These are phyloP conservation scores for Mrakia gelida DNA, from an alignment of 768 basidiomycete genomes.

Conservation along the genomic window DNA sequence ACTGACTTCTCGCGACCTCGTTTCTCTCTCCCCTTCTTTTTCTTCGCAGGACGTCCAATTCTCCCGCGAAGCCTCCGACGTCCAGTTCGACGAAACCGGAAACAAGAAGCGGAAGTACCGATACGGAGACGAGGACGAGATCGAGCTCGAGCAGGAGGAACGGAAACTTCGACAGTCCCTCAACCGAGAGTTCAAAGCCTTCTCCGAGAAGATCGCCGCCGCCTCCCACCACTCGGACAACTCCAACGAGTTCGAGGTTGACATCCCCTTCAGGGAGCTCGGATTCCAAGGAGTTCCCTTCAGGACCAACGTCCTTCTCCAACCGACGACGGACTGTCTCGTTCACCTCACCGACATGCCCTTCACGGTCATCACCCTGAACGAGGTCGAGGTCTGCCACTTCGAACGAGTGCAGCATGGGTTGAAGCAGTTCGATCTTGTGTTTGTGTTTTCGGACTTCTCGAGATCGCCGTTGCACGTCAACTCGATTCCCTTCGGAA, in stretches of 20 bases:
- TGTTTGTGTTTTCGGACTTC: conserved; percentile 96
- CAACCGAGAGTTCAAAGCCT: conserved; percentile 90
- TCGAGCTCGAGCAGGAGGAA: conserved; percentile 97
- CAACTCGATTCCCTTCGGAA: conserved; percentile 85
- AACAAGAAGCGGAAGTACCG: conserved; percentile 94
- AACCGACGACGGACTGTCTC: conserved; percentile 94
- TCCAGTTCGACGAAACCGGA: conserved; percentile 98
- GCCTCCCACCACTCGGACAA: conserved; percentile 60
- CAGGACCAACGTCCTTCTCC: conserved; percentile 87
- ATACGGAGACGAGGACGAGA: conserved; percentile 98
- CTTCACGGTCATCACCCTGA: conserved; percentile 89
- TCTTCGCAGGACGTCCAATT: conserved; percentile 89
- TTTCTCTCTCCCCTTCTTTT: background rate
- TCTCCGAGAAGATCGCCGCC: conserved; percentile 86
- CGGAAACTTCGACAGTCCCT: conserved; percentile 78
- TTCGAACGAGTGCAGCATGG: conserved; percentile 95
- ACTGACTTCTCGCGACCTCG: no score
- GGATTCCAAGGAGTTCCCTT: conserved; percentile 96
- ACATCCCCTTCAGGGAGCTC: conserved; percentile 94
- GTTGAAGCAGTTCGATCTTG: conserved; percentile 92
- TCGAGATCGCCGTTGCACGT: conserved; percentile 86
- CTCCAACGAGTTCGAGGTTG: conserved; percentile 82
- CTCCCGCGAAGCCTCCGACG: conserved; percentile 93
- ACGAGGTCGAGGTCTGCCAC: conserved; percentile 94
- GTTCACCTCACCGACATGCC: conserved; percentile 93